Evolutionary conservation across 228 moss, liverwort and hornwort species (phyloP), one percentile per base, ranked within the genome.

Genomic region (Sphagnum magellanicum): DNA sequence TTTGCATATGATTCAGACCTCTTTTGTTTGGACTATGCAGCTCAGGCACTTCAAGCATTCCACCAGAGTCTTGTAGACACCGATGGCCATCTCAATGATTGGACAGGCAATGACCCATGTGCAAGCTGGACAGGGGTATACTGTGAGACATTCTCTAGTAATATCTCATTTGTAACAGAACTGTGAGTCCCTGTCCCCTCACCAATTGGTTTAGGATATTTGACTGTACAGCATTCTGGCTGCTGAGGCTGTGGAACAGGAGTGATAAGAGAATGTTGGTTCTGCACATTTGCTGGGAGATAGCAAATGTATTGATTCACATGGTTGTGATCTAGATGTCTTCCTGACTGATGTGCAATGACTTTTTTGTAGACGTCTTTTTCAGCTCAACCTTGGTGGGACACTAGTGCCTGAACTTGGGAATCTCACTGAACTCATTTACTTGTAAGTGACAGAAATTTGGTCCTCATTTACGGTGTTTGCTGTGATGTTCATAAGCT

Each of bases 81-180:
- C 0, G 49, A 17, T 16, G 72, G 81, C 13, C 72, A 75, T 6
- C 70, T 95, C 57, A 53, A 8, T 0, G 81, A 50, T 72, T 95
- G 95, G 95, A 68, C 16, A 13, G 89, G 87, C 49, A 79, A 15
- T 76, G 74, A 89, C 48, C 95, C 95, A 0, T 95, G 95, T 50
- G 69, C 50, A 12, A 0, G 59, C 51, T 92, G 92, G 92, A 74
- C 5, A 7, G 88, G 90, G 6, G 64, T 95, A n/a, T 13, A 68
- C 49, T 95, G 95, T 55, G 11, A 64, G 0, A 0, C 5, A 0
- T 71, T 75, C 0, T 55, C 83, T 48, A 73, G 77, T 79, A 81
- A 76, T 69, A 4, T 68, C 57, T 81, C 88, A 4, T 85, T 79
- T 4, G 90, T 95, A 0, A 58, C 72, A 1, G 95, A 95, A 67